phyloP scores from a whole-genome alignment of 2,329 filamentous ascomycete species.

The Arachnopeziza araneosa region DNA sequence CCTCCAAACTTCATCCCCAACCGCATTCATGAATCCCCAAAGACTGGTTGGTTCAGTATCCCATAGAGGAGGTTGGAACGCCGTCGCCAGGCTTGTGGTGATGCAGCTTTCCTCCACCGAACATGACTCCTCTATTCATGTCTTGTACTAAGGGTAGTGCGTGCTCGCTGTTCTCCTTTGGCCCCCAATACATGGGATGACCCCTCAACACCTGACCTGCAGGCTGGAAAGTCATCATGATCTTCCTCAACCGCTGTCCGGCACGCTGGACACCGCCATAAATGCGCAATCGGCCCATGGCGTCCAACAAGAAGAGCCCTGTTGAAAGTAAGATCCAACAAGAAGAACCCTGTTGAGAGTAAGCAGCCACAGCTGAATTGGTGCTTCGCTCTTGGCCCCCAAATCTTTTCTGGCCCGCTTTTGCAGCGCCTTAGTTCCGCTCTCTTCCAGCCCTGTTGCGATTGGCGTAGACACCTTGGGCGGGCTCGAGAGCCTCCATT shows the following conservation, averaged over 20 bases:
- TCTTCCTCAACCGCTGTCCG: too few relatives aligned
- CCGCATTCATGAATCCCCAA: not conserved
- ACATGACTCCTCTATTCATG: too few relatives aligned
- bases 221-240: not conserved
- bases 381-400: not conserved
- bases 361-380: not conserved
- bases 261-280: too few relatives aligned
- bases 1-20: too few relatives aligned
- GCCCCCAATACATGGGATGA: too few relatives aligned
- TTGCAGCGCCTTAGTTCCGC: too few relatives aligned
- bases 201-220: not conserved
- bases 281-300: not conserved
- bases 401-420: not conserved
- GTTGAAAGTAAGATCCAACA: not conserved
- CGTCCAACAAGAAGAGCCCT: not conserved
- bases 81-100: too few relatives aligned
- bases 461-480: not conserved
- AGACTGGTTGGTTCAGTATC: not conserved
- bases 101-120: too few relatives aligned
- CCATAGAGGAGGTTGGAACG: too few relatives aligned
- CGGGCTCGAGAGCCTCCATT: not conserved
- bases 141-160: too few relatives aligned
- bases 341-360: not conserved
- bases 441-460: too few relatives aligned
- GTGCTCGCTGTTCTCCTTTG: too few relatives aligned